Percentiles rank a stretch among this genome's conserved stretches.
Evolutionary conservation across 2,329 filamentous ascomycete genomes (phyloP).

Genomic region (Neonectria punicea): DNA sequence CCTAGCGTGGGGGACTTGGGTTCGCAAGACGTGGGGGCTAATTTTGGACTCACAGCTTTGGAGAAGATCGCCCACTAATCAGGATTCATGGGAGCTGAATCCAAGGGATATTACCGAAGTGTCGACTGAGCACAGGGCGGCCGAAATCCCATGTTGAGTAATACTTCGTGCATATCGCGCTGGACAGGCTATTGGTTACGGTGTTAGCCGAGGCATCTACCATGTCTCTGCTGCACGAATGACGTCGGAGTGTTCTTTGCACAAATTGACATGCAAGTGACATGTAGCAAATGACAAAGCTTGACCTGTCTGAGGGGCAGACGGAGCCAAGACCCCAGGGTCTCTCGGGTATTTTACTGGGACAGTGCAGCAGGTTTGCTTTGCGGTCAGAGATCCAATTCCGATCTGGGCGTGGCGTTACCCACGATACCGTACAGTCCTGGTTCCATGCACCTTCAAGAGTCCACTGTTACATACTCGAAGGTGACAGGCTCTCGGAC

Average conservation of each 20-base stretch:
- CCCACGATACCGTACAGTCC: slow-evolving; percentile 14
- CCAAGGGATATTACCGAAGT: neutral
- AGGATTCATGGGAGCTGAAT: slow-evolving; percentile 13
- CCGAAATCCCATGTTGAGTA: neutral
- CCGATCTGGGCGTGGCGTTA: slow-evolving; percentile 30
- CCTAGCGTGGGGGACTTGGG: slow-evolving; percentile 12
- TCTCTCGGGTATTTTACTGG: slow-evolving; percentile 36
- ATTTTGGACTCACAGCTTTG: slow-evolving; percentile 4
- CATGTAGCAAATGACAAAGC: slow-evolving; percentile 22
- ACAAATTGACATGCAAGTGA: slow-evolving; percentile 12
- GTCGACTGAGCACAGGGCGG: neutral
- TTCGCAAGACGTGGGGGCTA: slow-evolving; percentile 20
- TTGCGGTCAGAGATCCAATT: slow-evolving; percentile 33
- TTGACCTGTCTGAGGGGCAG: slow-evolving; percentile 16
- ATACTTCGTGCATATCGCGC: neutral
- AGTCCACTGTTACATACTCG: neutral
- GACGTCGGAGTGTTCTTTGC: slow-evolving; percentile 14
- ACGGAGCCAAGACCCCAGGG: slow-evolving; percentile 28
- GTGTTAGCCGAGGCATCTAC: slow-evolving; percentile 2
- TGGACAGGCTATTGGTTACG: slow-evolving; percentile 5
- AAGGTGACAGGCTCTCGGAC: neutral
- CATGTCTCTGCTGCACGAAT: slow-evolving; percentile 8
- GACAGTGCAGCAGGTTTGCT: slow-evolving; percentile 16
- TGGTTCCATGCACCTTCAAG: slow-evolving; percentile 11
- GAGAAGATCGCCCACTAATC: slow-evolving; percentile 15